These are phyloP conservation scores for Tuber calosporum DNA, from an alignment of 495 filamentous ascomycete species.

Conservation along the genomic window DNA sequence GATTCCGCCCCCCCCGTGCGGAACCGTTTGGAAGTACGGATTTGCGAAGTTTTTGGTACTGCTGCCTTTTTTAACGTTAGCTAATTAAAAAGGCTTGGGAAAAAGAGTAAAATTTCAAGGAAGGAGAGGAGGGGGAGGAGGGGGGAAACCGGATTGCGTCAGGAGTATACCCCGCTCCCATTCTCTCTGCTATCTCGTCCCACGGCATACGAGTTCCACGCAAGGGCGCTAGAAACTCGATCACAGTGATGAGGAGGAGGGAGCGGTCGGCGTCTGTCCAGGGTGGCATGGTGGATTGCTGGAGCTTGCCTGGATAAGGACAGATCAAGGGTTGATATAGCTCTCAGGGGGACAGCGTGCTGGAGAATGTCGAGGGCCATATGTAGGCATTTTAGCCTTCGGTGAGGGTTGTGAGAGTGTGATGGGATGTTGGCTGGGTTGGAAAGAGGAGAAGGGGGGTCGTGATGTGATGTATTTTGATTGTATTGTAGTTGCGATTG, in stretches of 20 bases:
- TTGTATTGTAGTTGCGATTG: not conserved
- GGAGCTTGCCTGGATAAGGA: not conserved
- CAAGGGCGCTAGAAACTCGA: constrained; percentile 23
- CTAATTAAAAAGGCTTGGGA: not conserved
- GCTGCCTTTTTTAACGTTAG: constrained; percentile 18
- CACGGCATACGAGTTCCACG: constrained; percentile 15
- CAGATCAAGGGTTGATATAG: not conserved
- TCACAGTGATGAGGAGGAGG: constrained; percentile 21
- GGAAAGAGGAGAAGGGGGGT: not conserved
- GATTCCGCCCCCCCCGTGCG: not conserved
- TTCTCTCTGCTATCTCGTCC: constrained; percentile 27
- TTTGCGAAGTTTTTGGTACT: constrained; percentile 30
- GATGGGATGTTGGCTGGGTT: not conserved
- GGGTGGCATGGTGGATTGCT: not conserved
- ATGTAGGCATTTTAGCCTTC: not conserved
- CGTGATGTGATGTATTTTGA: not conserved
- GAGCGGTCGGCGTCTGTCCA: constrained; percentile 30
- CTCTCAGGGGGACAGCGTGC: not conserved
- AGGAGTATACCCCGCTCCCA: constrained; percentile 30
- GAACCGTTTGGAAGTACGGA: constrained; percentile 6
- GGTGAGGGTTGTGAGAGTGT: not conserved
- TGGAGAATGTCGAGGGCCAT: not conserved
- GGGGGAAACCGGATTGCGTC: constrained; percentile 17
- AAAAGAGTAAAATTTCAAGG: not conserved
- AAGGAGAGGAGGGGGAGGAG: not conserved